A percentile compares a stretch with the other conserved stretches of the same genome.
Evolutionary conservation across 1,284 basidiomycete genomes (phyloP).

Genomic region (Nidula niveotomentosa): DNA sequence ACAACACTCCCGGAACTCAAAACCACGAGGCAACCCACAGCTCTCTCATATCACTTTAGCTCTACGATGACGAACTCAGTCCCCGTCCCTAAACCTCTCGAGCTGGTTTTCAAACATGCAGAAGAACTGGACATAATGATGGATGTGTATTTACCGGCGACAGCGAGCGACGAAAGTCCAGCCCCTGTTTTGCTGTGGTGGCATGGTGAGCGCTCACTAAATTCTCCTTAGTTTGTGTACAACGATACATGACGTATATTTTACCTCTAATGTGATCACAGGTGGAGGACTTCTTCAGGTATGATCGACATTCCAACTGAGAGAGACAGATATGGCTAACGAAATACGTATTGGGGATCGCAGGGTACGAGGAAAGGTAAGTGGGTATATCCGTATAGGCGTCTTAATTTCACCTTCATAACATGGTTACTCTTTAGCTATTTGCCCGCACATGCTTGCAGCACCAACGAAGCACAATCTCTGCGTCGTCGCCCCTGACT

Average conservation of each 20-base stretch:
- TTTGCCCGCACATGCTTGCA: constrained; percentile 29
- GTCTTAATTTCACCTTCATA: neutral
- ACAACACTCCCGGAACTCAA: too few species aligned
- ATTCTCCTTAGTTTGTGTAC: too few species aligned
- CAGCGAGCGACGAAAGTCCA: constrained; percentile 22
- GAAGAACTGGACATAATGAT: constrained; percentile 30
- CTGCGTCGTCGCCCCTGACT: constrained; percentile 33
- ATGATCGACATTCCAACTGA: neutral
- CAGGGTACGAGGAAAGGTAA: constrained; percentile 32
- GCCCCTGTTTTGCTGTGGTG: constrained; percentile 34
- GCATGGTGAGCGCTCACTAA: constrained; percentile 32
- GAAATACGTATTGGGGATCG: neutral
- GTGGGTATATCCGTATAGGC: too few species aligned
- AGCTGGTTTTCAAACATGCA: constrained; percentile 26
- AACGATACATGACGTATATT: too few species aligned
- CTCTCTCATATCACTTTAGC: too few species aligned
- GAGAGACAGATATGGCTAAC: neutral
- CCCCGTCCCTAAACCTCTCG: constrained; percentile 17
- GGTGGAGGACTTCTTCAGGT: constrained; percentile 25
- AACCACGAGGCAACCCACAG: too few species aligned
- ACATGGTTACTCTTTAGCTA: constrained; percentile 11
- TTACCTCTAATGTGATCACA: constrained; percentile 1
- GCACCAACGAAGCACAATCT: constrained; percentile 28
- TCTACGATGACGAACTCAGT: too few species aligned
- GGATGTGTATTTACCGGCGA: constrained; percentile 32